Base-by-base conservation (phyloP, 441 rosid species). In the Lepidium campestre region DNA sequence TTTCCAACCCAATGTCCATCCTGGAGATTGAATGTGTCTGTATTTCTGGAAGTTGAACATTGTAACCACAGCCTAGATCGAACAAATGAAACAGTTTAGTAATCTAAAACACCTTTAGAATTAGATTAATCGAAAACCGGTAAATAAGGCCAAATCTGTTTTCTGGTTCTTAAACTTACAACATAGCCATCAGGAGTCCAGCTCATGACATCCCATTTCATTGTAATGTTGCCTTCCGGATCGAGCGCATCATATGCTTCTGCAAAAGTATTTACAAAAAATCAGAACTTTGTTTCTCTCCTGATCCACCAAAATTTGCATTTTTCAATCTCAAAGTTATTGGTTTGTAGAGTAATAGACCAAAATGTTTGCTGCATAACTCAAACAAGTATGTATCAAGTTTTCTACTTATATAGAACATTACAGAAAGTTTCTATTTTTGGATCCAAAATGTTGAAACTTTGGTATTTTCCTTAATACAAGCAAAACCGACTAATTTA, bases 151-250 rank as follows among this genome's bases (percentile, higher is more conserved):
- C 8, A 19, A 29, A 11, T 56, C 5, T 60, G 39, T 32, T 19
- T 27, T 56, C 1, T 27, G 6, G 37, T 15, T 66, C 8, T 36
- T 48, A 11, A 57, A 80, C 94, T 86, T 76, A 86, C 94, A 60
- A 88, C 82, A 77, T 88, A 88, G 73, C 94, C 91, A 76, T 88
- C 94, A 44, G 91, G 83, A 63, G 79, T 82, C 91, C 91, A 88
- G 70, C 61, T 76, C 81, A 84, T 81, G 10, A 88, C 15, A 46
- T 88, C 94, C 91, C 91, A 88, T 81, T 81, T 88, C 66, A 88
- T 81, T 5, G 91, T 86, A 76, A 88, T 81, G 72, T 88, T 85
- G 8, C 93, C 93, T 60, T 71, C 78, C 19, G 87, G 87, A 73
- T 83, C 85, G 2, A 83, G 83, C 12, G 87, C 76, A 77, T 83